A percentile compares a stretch with the other conserved stretches of the same genome.
phyloP scores from a whole-genome alignment of 371 early-diverging fungal genomes.

The Apophysomyces variabilis region DNA sequence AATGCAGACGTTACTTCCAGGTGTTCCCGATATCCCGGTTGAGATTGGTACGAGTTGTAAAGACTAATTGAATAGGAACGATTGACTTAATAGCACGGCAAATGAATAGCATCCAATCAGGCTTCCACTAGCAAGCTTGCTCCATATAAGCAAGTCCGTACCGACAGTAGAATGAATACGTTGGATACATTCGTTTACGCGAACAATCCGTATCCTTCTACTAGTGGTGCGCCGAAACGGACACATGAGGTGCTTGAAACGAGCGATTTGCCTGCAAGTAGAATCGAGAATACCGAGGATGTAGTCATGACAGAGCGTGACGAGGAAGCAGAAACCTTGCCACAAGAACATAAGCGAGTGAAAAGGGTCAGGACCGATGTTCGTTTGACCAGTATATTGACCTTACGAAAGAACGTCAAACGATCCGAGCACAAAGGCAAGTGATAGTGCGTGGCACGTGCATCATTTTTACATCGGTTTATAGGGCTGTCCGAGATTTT shows the following conservation, averaged over 20 bases:
- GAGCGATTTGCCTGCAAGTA: conserved; percentile 3
- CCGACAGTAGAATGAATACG: conserved; percentile 73
- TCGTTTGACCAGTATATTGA: conserved; percentile 74
- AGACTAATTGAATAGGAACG: neutral
- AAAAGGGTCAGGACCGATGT: conserved; percentile 64
- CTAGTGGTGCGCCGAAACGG: conserved; percentile 14
- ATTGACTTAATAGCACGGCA: neutral
- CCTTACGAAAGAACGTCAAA: conserved; percentile 74
- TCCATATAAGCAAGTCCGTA: conserved; percentile 78
- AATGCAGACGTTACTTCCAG: conserved; percentile 38
- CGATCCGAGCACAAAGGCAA: conserved; percentile 63
- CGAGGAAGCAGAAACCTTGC: conserved; percentile 10
- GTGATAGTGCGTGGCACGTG: neutral
- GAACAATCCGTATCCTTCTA: neutral
- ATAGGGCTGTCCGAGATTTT: conserved; percentile 75
- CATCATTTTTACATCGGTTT: neutral
- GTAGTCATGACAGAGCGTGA: conserved; percentile 13
- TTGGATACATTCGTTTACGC: conserved; percentile 63
- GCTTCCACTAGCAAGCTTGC: conserved; percentile 20
- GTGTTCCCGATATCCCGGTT: conserved; percentile 19
- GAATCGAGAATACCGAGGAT: conserved; percentile 9
- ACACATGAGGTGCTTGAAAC: conserved; percentile 2
- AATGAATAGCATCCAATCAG: conserved; percentile 1
- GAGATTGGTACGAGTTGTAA: neutral
- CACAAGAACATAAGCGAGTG: conserved; percentile 15